Percentiles rank a stretch among this genome's conserved stretches.
Evolutionary conservation across 2,329 filamentous ascomycete species (phyloP).

Genomic region (Trichoderma atrobrunneum): DNA sequence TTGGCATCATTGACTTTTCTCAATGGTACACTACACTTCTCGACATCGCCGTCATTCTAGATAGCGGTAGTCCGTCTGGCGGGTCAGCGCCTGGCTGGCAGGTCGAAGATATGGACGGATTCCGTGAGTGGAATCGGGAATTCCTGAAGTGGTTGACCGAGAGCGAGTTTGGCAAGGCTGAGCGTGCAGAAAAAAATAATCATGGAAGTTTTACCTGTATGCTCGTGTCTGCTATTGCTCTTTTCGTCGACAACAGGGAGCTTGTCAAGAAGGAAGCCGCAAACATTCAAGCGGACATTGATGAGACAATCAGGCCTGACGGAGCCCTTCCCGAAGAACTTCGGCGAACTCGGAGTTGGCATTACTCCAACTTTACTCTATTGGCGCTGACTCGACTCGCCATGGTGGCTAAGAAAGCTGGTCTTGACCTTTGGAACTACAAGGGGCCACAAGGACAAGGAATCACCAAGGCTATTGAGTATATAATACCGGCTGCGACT

Average conservation of each 20-base stretch:
- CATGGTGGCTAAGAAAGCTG: conserved; percentile 10
- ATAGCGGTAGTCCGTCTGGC: neutral
- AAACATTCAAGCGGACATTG: neutral
- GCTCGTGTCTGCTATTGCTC: conserved; percentile 10
- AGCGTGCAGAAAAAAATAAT: conserved; percentile 11
- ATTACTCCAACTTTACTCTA: conserved; percentile 14
- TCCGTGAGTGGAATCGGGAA: conserved; percentile 11
- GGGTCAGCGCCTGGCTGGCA: conserved; percentile 1
- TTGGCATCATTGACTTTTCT: conserved; percentile 16
- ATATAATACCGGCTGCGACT: conserved; percentile 12
- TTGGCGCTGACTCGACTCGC: conserved; percentile 13
- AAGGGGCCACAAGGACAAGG: conserved; percentile 1
- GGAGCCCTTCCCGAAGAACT: conserved; percentile 14
- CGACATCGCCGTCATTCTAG: conserved; percentile 3
- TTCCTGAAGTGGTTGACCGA: conserved; percentile 14
- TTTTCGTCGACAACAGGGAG: conserved; percentile 7
- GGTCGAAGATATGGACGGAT: neutral
- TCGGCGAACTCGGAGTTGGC: conserved; percentile 15
- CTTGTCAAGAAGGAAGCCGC: neutral
- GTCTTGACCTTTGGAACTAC: conserved; percentile 12
- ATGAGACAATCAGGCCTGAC: neutral
- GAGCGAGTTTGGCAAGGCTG: conserved; percentile 14
- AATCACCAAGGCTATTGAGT: conserved; percentile 11
- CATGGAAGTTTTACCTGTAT: conserved; percentile 13
- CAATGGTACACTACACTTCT: conserved; percentile 13